Base-by-base conservation (phyloP, 139 green algal genomes). In the Diplosphaera chodatii region DNA sequence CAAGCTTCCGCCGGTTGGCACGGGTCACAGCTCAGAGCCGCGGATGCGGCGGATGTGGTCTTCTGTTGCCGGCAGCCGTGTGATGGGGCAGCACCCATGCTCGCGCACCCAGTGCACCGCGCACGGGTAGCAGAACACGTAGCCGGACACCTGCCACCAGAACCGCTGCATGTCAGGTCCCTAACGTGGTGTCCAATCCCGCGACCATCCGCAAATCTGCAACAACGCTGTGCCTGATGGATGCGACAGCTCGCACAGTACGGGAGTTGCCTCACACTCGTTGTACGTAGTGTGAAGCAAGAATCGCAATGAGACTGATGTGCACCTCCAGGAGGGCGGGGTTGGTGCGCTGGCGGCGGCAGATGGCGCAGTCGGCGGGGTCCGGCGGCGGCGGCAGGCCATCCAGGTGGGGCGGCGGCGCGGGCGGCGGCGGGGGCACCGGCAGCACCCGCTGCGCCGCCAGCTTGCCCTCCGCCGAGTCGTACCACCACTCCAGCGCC, bases 81-180 rank as follows among this genome's bases (percentile, higher is more conserved):
- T 97, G 20, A 98, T 80, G 2, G 93, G 93, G 77, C 93, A 98
- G 32, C 74, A 74, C 5, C 74, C 75, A 13, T 85, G 30, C 55
- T 87, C 40, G 30, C 63, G 32, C 6, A 98, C 84, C 55, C 85
- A 78, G 16, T 40, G 71, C 68, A 91, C 90, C 1, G 92, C 69
- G 80, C 93, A 98, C 23, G 89, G 84, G 78, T 98, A 98, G 87
- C 93, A 98, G 77, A 92, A 97, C 0, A 89, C 88, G 70, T 95
- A 98, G 56, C 93, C 93, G 0, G 84, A 92, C 4, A 82, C 82
- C n/a, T 85, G 77, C n/a, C n/a, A n/a, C n/a, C n/a, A n/a, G n/a
- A n/a, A n/a, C n/a, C n/a, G n/a, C n/a, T n/a, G n/a, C n/a, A n/a
- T n/a, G n/a, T n/a, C n/a, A n/a, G n/a, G n/a, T n/a, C n/a, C n/a